phyloP scores from a whole-genome alignment of 257 asterid species.

The Osmanthus fragrans region DNA sequence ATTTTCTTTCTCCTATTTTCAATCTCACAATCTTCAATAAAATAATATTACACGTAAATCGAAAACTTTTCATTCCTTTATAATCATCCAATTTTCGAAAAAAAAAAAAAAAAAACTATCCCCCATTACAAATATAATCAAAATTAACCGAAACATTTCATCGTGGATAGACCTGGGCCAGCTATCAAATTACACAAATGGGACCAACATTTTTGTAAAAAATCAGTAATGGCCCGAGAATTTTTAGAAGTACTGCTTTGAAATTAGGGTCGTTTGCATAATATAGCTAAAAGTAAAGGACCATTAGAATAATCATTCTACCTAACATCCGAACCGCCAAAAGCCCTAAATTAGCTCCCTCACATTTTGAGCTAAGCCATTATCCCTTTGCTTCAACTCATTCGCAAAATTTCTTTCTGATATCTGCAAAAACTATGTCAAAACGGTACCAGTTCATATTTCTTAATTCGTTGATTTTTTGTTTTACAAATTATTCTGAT shows the following conservation, averaged over 20 bases:
- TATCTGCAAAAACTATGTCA: slow-evolving; percentile 45
- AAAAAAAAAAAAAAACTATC: too few relatives aligned
- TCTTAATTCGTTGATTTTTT: neutral
- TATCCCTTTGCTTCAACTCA: slow-evolving; percentile 22
- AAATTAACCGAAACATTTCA: too few relatives aligned
- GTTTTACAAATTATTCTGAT: slow-evolving; percentile 1
- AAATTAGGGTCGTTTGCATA: neutral
- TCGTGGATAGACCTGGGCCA: neutral
- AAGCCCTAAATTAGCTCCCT: slow-evolving; percentile 60
- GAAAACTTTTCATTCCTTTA: too few relatives aligned
- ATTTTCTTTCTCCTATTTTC: too few relatives aligned
- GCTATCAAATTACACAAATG: neutral
- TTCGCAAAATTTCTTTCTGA: slow-evolving; percentile 17
- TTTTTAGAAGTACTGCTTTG: too few relatives aligned
- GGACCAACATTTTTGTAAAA: neutral
- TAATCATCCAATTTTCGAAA: too few relatives aligned
- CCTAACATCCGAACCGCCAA: slow-evolving; percentile 59
- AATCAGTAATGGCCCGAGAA: neutral
- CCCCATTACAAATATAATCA: too few relatives aligned
- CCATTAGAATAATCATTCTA: slow-evolving; percentile 15
- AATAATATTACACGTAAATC: too few relatives aligned
- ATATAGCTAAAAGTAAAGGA: slow-evolving; percentile 21
- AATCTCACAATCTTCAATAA: too few relatives aligned
- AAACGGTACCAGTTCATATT: slow-evolving; percentile 29
- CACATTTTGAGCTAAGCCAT: slow-evolving; percentile 9